Conservation (phyloP, 768 basidiomycete species). For the Collybiopsis confluens region DNA sequence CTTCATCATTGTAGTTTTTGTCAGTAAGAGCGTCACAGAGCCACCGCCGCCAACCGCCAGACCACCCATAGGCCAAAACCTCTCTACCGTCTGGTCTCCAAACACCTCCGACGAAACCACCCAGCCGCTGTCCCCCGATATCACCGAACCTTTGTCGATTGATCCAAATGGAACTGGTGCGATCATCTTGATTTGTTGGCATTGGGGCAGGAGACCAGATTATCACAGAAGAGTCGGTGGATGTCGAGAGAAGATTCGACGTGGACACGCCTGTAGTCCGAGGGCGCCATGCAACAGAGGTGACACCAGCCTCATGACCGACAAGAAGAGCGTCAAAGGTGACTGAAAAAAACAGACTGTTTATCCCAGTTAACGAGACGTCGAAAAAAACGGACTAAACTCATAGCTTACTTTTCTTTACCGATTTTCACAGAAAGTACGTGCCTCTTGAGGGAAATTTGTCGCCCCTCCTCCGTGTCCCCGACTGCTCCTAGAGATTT, state of each 20-base stretch:
- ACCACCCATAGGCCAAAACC: constrained; percentile 88
- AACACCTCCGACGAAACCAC: constrained; percentile 89
- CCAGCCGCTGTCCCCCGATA: constrained; percentile 82
- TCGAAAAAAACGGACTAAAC: background rate
- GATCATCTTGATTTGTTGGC: constrained; percentile 25
- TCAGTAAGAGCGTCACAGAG: constrained; percentile 24
- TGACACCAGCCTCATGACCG: constrained; percentile 94
- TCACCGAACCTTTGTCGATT: constrained; percentile 91
- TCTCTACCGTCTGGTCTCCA: constrained; percentile 68
- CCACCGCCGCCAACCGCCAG: constrained; percentile 93
- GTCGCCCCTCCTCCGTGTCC: constrained; percentile 73
- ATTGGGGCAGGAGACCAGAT: constrained; percentile 82
- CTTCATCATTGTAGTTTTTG: constrained; percentile 18
- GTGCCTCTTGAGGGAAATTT: constrained; percentile 88
- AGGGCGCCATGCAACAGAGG: constrained; percentile 82
- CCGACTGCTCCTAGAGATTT: constrained; percentile 67
- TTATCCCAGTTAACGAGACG: constrained; percentile 18
- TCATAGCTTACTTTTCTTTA: constrained; percentile 30
- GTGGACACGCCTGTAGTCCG: constrained; percentile 72
- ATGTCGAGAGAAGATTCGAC: too few relatives aligned
- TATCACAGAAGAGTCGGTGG: constrained; percentile 94
- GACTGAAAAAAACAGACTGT: constrained; percentile 56
- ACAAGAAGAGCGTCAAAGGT: constrained; percentile 92
- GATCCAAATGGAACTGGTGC: constrained; percentile 76
- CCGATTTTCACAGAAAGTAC: constrained; percentile 60